Evolutionary conservation across 1,284 basidiomycete species (phyloP).

Genomic region (Vanrija humicola): DNA sequence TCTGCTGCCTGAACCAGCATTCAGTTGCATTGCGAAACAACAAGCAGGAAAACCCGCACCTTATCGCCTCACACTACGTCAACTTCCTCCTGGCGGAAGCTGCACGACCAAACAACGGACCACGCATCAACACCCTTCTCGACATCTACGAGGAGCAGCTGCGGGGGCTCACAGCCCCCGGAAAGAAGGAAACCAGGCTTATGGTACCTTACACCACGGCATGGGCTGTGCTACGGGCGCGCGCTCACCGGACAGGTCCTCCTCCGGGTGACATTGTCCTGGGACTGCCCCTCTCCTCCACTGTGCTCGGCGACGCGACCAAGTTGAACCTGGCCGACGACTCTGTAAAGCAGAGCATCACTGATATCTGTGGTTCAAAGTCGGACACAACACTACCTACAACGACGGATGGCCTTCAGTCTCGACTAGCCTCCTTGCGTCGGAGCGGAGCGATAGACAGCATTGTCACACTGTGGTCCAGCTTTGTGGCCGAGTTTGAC

Average conservation of each 20-base stretch:
- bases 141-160: slow-evolving; percentile 11
- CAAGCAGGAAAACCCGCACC: neutral
- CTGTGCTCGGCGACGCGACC: neutral
- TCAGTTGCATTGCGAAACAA: neutral
- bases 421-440: neutral
- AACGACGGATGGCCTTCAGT: neutral
- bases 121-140: slow-evolving; percentile 1
- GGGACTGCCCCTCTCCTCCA: neutral
- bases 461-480: neutral
- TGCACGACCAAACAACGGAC: neutral
- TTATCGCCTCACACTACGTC: slow-evolving; percentile 5
- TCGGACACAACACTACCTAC: neutral
- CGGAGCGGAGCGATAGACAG: neutral
- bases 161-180: neutral
- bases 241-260: neutral
- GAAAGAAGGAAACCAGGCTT: neutral
- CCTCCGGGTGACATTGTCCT: neutral
- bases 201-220: slow-evolving; percentile 5
- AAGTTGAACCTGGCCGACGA: neutral
- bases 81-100: slow-evolving; percentile 11
- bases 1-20: slow-evolving; percentile 5
- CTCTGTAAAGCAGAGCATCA: neutral
- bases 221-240: slow-evolving; percentile 11
- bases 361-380: too few relatives aligned
- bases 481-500: neutral